Conservation (phyloP, 768 basidiomycete genomes). For the Sporobolomyces roseus region DNA sequence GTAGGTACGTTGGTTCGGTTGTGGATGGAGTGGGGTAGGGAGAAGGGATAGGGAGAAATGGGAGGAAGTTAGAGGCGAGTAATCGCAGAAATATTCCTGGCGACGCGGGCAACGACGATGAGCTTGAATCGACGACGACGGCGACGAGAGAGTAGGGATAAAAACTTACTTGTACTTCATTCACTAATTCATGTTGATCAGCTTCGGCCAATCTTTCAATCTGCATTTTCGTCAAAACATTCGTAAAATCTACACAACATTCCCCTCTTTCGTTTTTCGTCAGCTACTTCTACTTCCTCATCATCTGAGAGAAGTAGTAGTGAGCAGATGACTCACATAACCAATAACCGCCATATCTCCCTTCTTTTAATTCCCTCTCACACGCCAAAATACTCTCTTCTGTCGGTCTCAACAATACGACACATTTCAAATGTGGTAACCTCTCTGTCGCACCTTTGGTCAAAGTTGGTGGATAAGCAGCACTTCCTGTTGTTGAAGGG, state of each 20-base stretch:
- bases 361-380: constrained; percentile 76
- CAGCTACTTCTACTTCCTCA: neutral
- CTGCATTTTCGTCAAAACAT: constrained; percentile 76
- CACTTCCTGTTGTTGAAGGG: neutral
- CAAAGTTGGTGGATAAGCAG: constrained; percentile 12
- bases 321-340: constrained; percentile 74
- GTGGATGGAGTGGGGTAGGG: constrained; percentile 57
- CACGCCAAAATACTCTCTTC: constrained; percentile 78
- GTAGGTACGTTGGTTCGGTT: no score
- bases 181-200: constrained; percentile 93
- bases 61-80: constrained; percentile 75
- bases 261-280: neutral
- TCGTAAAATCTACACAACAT: constrained; percentile 78
- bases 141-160: constrained; percentile 7
- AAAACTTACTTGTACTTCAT: constrained; percentile 80
- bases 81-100: constrained; percentile 95
- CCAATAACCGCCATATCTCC: constrained; percentile 97
- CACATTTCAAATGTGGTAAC: constrained; percentile 95
- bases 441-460: constrained; percentile 60
- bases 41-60: constrained; percentile 76
- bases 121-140: neutral
- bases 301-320: constrained; percentile 42
- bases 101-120: no score
- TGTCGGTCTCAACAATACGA: constrained; percentile 82
- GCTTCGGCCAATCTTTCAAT: constrained; percentile 91